phyloP scores from a whole-genome alignment of 306 rosid genomes.

The Biancaea sappan region DNA sequence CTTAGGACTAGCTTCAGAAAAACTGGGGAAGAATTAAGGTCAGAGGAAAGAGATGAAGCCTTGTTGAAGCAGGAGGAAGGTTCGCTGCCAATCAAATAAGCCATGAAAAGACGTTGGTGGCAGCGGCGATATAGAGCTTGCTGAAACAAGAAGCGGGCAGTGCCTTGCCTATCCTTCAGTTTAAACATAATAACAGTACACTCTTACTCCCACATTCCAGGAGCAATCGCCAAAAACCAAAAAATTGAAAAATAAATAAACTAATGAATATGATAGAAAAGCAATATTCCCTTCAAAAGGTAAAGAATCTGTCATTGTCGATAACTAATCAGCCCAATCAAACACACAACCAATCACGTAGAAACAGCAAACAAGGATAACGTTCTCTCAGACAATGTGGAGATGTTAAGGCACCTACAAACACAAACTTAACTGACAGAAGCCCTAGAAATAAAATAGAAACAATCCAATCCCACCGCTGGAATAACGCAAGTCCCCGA shows the following conservation, averaged over 20 bases:
- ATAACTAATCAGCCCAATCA: background rate
- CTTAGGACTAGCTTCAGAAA: slow-evolving; percentile 29
- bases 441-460: slow-evolving; percentile 30
- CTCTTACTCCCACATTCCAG: slow-evolving; percentile 28
- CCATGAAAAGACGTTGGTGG: slow-evolving; percentile 33
- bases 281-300: slow-evolving; percentile 22
- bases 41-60: slow-evolving; percentile 12
- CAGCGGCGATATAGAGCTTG: slow-evolving; percentile 25
- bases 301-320: background rate
- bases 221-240: slow-evolving; percentile 34
- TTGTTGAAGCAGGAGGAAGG: slow-evolving; percentile 41
- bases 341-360: slow-evolving; percentile 10
- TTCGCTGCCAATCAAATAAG: slow-evolving; percentile 39
- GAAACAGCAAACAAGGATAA: slow-evolving; percentile 14
- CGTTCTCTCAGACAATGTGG: background rate
- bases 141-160: slow-evolving; percentile 37
- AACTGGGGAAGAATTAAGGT: slow-evolving; percentile 29
- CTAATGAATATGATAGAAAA: slow-evolving; percentile 23
- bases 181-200: slow-evolving; percentile 47
- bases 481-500: background rate
- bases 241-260: background rate
- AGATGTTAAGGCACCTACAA: slow-evolving; percentile 28
- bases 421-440: slow-evolving; percentile 14
- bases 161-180: slow-evolving; percentile 37
- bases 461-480: background rate